A percentile compares a stretch with the other conserved stretches of the same genome.
phyloP scores from a whole-genome alignment of 2,329 filamentous ascomycete genomes.

The Cyphellophora attinorum region DNA sequence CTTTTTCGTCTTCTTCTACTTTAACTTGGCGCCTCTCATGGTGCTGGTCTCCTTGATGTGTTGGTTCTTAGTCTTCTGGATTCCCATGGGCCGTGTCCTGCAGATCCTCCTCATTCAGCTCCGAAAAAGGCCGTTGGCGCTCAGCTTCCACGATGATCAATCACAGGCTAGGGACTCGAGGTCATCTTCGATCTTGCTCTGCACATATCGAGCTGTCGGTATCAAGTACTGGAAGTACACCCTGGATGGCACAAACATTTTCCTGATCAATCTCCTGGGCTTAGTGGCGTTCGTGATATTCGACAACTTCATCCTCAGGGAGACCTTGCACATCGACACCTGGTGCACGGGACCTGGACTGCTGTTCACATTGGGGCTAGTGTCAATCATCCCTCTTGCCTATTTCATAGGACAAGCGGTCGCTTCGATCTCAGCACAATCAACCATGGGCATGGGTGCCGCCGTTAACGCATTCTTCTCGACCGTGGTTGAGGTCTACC shows the following conservation, averaged over 20 bases:
- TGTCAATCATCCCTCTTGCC: constrained; percentile 91
- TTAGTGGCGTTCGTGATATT: constrained; percentile 92
- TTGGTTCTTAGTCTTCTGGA: constrained; percentile 95
- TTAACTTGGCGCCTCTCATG: constrained; percentile 75
- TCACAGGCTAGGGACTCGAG: constrained; percentile 61
- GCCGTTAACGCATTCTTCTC: constrained; percentile 98
- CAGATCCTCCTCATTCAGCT: constrained; percentile 84
- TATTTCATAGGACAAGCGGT: constrained; percentile 99
- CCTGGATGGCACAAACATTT: constrained; percentile 95
- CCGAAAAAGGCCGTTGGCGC: constrained; percentile 78
- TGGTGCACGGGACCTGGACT: constrained; percentile 75
- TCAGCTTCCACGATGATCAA: constrained; percentile 85
- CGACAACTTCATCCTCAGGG: constrained; percentile 74
- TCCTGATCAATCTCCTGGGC: constrained; percentile 91
- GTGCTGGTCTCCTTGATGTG: constrained; percentile 80
- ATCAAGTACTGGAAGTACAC: constrained; percentile 99
- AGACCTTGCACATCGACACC: constrained; percentile 58
- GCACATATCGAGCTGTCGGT: constrained; percentile 92
- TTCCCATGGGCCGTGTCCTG: constrained; percentile 96
- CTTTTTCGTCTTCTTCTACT: constrained; percentile 95
- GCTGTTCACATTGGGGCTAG: constrained; percentile 70
- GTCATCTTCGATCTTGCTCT: constrained; percentile 78
- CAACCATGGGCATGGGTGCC: constrained; percentile 93
- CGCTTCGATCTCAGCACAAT: constrained; percentile 95
- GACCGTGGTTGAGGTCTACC: constrained; percentile 91